Evolutionary conservation across 2,329 filamentous ascomycete species (phyloP).

Genomic region (Trematosphaeria pertusa): DNA sequence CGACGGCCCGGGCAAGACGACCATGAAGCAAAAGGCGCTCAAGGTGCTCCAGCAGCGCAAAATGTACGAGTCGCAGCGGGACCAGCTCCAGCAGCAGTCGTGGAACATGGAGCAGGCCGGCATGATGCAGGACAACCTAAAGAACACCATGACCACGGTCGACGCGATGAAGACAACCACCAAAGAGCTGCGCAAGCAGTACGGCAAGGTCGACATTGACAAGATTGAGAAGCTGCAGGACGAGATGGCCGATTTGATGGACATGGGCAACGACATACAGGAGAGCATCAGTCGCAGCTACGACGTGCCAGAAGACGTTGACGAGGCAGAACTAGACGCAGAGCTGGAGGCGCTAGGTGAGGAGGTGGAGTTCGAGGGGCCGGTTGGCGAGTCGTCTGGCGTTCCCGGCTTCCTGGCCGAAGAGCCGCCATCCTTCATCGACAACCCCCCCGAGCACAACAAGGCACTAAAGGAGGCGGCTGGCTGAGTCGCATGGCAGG

Average conservation of each 20-base stretch:
- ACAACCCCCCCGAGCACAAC: slow-evolving; percentile 77
- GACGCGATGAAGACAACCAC: slow-evolving; percentile 98
- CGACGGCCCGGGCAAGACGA: slow-evolving; percentile 90
- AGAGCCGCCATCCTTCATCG: slow-evolving; percentile 88
- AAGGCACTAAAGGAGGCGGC: slow-evolving; percentile 88
- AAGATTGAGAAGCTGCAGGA: slow-evolving; percentile 98
- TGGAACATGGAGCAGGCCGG: slow-evolving; percentile 99
- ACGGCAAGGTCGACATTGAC: slow-evolving; percentile 96
- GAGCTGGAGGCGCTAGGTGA: slow-evolving; percentile 94
- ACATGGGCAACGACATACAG: slow-evolving; percentile 97
- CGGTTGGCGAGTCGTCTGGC: slow-evolving; percentile 64
- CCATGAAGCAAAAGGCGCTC: slow-evolving; percentile 91
- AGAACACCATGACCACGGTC: slow-evolving; percentile 98
- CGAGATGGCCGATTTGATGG: slow-evolving; percentile 98
- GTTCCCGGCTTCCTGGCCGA: slow-evolving; percentile 89
- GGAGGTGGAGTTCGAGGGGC: slow-evolving; percentile 87
- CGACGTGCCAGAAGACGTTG: slow-evolving; percentile 94
- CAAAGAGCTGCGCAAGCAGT: slow-evolving; percentile 90
- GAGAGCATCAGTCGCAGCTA: slow-evolving; percentile 91
- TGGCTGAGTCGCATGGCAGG: slow-evolving; percentile 43
- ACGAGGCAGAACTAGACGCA: slow-evolving; percentile 94
- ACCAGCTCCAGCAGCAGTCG: slow-evolving; percentile 90
- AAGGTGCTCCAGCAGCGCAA: slow-evolving; percentile 93
- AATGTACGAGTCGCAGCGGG: slow-evolving; percentile 91
- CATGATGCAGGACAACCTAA: slow-evolving; percentile 98